Evolutionary conservation across 2,329 filamentous ascomycete species (phyloP), one percentile per base, ranked within the genome.

Genomic region (Trichoderma semiorbis): DNA sequence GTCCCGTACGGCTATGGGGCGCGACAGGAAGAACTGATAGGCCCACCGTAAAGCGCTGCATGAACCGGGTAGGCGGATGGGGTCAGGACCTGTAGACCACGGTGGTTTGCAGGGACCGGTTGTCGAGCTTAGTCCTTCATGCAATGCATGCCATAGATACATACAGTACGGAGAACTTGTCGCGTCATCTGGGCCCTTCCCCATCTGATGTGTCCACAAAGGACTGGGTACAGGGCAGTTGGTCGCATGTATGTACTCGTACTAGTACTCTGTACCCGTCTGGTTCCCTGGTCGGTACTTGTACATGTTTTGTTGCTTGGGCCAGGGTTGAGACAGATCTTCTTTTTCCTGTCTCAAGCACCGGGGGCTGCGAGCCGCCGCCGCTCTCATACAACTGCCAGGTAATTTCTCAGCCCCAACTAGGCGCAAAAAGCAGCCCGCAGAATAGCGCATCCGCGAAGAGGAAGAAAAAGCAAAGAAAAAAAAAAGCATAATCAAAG

Each of bases 131-230:
- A 76, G 74, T 66, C 58, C 73, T 36, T 53, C 73, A 75, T 74
- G 73, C 69, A 64, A 76, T 76, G 76, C 75, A 77, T 73, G 75
- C 75, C 73, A 76, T 75, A 64, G 55, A 50, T 72, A 72, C 71
- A 71, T 61, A 53, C 61, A 55, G 58, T 67, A 72, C 60, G 55
- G 67, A 71, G 68, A 70, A 64, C 47, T 50, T 43, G 63, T 69
- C 71, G 61, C 67, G 67, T 70, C 71, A 72, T 70, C 68, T 60
- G 26, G 36, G 36, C 50, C 61, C 55, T 60, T 30, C 60, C 50
- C 63, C 69, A 66, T 67, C 69, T n/a, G n/a, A 50, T 60, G 63
- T 65, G 69, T 60, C 69, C 69, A 65, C 53, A 53, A 53, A 53
- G 47, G 47, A 53, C 47, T 53, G 47, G 47, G 47, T 53, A 53